Percentiles rank a stretch among this genome's conserved stretches.
Conservation (phyloP, 2,329 filamentous ascomycete genomes). For the Cytospora schulzeri region DNA sequence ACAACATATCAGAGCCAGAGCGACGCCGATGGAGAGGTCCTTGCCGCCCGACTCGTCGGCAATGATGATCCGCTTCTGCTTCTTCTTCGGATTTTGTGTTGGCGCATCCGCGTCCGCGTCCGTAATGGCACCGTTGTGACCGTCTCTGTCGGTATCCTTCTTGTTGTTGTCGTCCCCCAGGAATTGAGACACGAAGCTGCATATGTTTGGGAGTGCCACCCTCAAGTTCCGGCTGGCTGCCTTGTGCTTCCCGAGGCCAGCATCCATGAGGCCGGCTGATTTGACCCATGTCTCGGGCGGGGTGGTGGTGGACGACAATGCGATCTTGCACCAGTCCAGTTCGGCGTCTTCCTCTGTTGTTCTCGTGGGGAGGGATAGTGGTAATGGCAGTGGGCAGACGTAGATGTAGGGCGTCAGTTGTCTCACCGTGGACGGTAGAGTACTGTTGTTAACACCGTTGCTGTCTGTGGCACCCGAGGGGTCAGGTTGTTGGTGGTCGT, state of each 20-base stretch:
- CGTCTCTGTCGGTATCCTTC: neutral
- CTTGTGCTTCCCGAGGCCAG: conserved; percentile 73
- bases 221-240: conserved; percentile 82
- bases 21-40: conserved; percentile 77
- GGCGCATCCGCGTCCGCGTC: neutral
- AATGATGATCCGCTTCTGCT: conserved; percentile 50
- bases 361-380: neutral
- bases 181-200: conserved; percentile 53
- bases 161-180: conserved; percentile 33
- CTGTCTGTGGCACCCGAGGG: neutral
- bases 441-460: neutral
- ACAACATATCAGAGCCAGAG: conserved; percentile 75
- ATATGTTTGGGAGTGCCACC: conserved; percentile 65
- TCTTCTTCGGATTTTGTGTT: neutral
- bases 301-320: conserved; percentile 47
- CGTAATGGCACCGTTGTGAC: neutral
- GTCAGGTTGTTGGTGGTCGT: neutral
- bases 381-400: conserved; percentile 30
- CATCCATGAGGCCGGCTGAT: conserved; percentile 46
- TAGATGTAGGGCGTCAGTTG: conserved; percentile 31
- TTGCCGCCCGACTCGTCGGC: conserved; percentile 72
- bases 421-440: conserved; percentile 12
- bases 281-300: conserved; percentile 47
- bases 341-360: neutral
- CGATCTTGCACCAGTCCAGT: conserved; percentile 44